Evolutionary conservation across 2,329 filamentous ascomycete genomes (phyloP), one percentile per base, ranked within the genome.

Genomic region (Neonectria ditissima): DNA sequence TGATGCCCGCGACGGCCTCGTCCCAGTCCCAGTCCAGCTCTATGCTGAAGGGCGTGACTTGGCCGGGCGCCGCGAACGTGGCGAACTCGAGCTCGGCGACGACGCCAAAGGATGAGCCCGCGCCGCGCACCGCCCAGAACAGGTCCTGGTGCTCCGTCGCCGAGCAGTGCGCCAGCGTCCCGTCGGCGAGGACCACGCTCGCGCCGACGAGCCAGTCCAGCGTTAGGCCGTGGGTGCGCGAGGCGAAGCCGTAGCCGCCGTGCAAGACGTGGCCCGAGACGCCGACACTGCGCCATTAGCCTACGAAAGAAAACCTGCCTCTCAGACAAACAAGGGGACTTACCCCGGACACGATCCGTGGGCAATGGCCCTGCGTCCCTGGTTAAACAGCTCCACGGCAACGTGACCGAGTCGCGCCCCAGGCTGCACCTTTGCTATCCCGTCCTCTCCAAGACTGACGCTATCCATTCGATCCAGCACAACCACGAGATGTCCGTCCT

Each of bases 331-430:
- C n/a, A 5, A 5, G 3, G 24, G n/a, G 18, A 55, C 79, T 75
- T 69, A 84, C 83, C 80, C 82, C 4, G 84, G 83, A 65, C 84
- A 86, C 1, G 83, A 84, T n/a, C 84, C 84, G 52, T 86, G 84
- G 26, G 81, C 76, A 4, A 87, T 75, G 2, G 80, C 83, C 14
- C 73, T 81, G 67, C 63, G 69, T 0, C 77, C 78, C 54, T 82
- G 76, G 16, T 73, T 69, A 52, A 77, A 79, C 4, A 84, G 70
- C 63, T 81, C 77, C 4, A 63, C 72, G 0, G 80, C 81, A 7
- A 84, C 77, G 54, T 83, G 80, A 0, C 85, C 86, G 2, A 88
- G 75, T 10, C 84, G 76, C 1, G 84, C 80, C 18, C 86, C 86
- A 13, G 81, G 81, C 56, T 85, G 66, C 1, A 74, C 43, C 65